Conservation (phyloP, 2,329 filamentous ascomycete species). For the Bipolaris zeicola region DNA sequence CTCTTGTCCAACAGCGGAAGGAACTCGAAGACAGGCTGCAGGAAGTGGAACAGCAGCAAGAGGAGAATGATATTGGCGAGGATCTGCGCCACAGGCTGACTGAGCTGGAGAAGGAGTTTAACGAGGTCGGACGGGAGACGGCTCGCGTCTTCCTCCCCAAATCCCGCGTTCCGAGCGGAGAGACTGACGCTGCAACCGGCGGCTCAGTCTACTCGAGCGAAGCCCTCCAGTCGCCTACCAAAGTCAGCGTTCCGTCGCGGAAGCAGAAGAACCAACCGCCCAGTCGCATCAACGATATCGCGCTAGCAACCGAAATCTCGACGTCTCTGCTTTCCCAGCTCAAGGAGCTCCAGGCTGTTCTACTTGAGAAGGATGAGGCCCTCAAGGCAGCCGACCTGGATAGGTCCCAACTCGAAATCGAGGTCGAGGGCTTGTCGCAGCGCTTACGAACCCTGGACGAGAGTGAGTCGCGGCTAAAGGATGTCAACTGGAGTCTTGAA, state of each 20-base stretch:
- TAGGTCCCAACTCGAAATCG: slow-evolving; percentile 79
- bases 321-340: slow-evolving; percentile 94
- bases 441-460: slow-evolving; percentile 84
- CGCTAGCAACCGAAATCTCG: slow-evolving; percentile 97
- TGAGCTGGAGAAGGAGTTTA: slow-evolving; percentile 93
- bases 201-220: slow-evolving; percentile 73
- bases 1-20: slow-evolving; percentile 83
- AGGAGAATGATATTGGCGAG: slow-evolving; percentile 74
- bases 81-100: slow-evolving; percentile 82
- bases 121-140: slow-evolving; percentile 88
- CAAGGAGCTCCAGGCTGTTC: slow-evolving; percentile 81
- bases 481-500: slow-evolving; percentile 98
- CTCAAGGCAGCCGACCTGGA: slow-evolving; percentile 76
- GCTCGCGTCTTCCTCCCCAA: slow-evolving; percentile 89
- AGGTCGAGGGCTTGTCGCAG: slow-evolving; percentile 78
- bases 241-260: slow-evolving; percentile 83
- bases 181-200: slow-evolving; percentile 40
- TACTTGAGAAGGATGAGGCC: slow-evolving; percentile 86
- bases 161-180: slow-evolving; percentile 69
- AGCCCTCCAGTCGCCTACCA: slow-evolving; percentile 84
- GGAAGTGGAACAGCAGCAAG: slow-evolving; percentile 78
- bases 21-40: slow-evolving; percentile 80
- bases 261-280: slow-evolving; percentile 89
- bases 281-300: slow-evolving; percentile 90
- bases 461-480: slow-evolving; percentile 94